Evolutionary conservation across 441 rosid genomes (phyloP).

Genomic region (Geranium incanum): DNA sequence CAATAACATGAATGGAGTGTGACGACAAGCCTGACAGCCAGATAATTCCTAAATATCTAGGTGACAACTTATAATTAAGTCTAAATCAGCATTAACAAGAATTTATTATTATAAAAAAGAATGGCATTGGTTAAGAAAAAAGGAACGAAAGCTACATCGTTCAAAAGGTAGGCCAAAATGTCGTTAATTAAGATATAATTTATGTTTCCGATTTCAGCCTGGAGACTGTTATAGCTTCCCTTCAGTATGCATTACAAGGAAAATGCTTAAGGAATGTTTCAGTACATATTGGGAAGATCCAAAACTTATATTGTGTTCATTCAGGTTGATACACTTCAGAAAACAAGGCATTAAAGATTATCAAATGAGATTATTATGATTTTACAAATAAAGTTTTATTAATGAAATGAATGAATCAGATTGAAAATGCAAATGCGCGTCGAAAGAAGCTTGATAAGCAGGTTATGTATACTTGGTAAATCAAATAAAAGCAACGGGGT

Average conservation of each 20-base stretch:
- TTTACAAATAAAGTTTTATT: neutral
- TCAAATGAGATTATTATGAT: neutral
- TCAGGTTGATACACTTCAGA: neutral
- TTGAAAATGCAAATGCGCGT: neutral
- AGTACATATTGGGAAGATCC: neutral
- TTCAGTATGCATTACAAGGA: neutral
- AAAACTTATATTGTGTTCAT: neutral
- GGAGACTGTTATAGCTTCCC: neutral
- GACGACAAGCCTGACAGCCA: neutral
- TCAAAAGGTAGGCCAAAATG: neutral
- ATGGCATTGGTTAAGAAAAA: neutral
- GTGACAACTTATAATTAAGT: neutral
- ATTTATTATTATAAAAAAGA: neutral
- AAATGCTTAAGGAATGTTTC: neutral
- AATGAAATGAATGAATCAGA: neutral
- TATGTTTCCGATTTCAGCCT: neutral
- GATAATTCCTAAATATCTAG: neutral
- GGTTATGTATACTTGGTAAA: neutral
- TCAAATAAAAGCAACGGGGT: neutral
- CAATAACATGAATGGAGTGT: no score
- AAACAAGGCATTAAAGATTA: neutral
- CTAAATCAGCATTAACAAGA: neutral
- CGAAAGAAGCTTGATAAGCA: constrained; percentile 8
- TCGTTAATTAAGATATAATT: neutral
- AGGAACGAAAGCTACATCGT: neutral